A percentile compares a stretch with the other conserved stretches of the same genome.
phyloP scores from a whole-genome alignment of 768 basidiomycete genomes.

The Lentinula raphanica region DNA sequence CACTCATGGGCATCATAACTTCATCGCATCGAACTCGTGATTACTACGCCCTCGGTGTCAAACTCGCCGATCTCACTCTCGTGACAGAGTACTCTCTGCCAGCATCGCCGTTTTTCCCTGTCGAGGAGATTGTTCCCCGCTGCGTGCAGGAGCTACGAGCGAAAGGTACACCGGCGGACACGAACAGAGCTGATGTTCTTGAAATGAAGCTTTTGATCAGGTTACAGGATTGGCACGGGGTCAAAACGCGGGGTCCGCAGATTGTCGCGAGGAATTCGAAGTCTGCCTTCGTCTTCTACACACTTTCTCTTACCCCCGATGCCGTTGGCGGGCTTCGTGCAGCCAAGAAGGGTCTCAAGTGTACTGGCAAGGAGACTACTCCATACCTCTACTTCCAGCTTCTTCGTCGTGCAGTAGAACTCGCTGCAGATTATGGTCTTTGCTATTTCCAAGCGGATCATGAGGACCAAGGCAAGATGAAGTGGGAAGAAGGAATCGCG shows the following conservation, averaged over 20 bases:
- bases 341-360: constrained; percentile 63
- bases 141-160: constrained; percentile 54
- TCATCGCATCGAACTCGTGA: too few relatives aligned
- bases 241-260: constrained; percentile 39
- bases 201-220: constrained; percentile 58
- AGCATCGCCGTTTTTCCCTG: constrained; percentile 59
- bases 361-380: constrained; percentile 36
- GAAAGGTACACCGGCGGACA: constrained; percentile 23
- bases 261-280: constrained; percentile 51
- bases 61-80: constrained; percentile 44
- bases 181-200: constrained; percentile 55
- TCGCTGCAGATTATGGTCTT: constrained; percentile 53
- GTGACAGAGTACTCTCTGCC: constrained; percentile 56
- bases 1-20: too few relatives aligned
- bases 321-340: constrained; percentile 48
- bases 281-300: constrained; percentile 61
- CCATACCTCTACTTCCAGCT: constrained; percentile 53
- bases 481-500: constrained; percentile 59
- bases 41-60: constrained; percentile 45
- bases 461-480: constrained; percentile 18
- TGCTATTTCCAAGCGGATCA: not conserved
- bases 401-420: constrained; percentile 55
- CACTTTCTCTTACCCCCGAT: constrained; percentile 46
- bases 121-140: constrained; percentile 50
- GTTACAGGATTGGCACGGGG: constrained; percentile 41